These are phyloP conservation scores for Fusarium ramigenum DNA, from an alignment of 2,329 filamentous ascomycete genomes.

Conservation along the genomic window DNA sequence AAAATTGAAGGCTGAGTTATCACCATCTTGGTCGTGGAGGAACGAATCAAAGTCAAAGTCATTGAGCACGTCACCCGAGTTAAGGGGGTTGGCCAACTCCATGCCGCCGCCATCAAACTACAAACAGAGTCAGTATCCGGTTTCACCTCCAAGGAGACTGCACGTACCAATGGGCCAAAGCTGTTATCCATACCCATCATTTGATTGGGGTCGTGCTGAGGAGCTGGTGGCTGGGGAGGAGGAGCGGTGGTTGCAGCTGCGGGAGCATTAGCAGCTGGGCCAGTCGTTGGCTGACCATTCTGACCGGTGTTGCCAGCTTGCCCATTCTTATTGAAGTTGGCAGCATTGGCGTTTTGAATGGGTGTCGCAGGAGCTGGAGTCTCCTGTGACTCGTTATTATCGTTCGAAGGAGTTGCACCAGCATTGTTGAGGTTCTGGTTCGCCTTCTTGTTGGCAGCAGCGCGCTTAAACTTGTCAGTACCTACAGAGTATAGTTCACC, in stretches of 20 bases:
- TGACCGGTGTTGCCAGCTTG: slow-evolving; percentile 44
- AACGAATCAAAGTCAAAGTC: slow-evolving; percentile 77
- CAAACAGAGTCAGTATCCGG: slow-evolving; percentile 12
- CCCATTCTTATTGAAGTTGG: slow-evolving; percentile 54
- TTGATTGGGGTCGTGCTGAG: slow-evolving; percentile 47
- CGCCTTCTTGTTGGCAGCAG: slow-evolving; percentile 70
- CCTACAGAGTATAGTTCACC: background rate
- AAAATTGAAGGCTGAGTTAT: slow-evolving; percentile 64
- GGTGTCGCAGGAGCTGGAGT: slow-evolving; percentile 70
- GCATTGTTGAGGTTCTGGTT: slow-evolving; percentile 61
- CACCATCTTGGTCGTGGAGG: slow-evolving; percentile 64
- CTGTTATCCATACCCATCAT: slow-evolving; percentile 56
- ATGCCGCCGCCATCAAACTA: slow-evolving; percentile 55
- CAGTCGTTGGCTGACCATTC: slow-evolving; percentile 45
- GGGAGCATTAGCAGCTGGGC: slow-evolving; percentile 45
- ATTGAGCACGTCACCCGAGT: slow-evolving; percentile 66
- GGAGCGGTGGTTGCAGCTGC: slow-evolving; percentile 47
- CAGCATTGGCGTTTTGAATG: slow-evolving; percentile 55
- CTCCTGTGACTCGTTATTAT: slow-evolving; percentile 65
- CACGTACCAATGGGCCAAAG: slow-evolving; percentile 55
- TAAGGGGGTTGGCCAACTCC: slow-evolving; percentile 65
- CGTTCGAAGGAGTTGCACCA: slow-evolving; percentile 66
- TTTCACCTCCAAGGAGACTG: slow-evolving; percentile 2
- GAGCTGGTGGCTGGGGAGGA: slow-evolving; percentile 26
- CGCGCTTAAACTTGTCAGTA: slow-evolving; percentile 49